Conservation (phyloP, 805 yeast species). For the Barnettozyma vustinii region DNA sequence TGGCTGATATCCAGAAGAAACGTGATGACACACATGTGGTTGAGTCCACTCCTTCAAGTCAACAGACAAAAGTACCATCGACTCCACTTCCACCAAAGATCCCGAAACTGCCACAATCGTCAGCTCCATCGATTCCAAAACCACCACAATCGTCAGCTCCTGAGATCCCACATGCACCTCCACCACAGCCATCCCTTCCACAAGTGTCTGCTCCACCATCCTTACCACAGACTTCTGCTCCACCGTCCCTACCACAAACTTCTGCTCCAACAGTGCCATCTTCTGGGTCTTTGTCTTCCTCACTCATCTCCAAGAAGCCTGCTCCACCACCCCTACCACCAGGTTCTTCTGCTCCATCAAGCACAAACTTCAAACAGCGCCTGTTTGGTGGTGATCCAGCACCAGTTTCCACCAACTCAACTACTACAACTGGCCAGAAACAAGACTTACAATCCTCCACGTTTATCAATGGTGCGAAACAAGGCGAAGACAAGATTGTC, state of each 20-base stretch:
- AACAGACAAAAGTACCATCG: not conserved
- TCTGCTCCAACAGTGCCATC: slow-evolving; percentile 11
- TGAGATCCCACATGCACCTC: no score
- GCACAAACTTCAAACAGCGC: slow-evolving; percentile 19
- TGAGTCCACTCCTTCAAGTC: slow-evolving; percentile 27
- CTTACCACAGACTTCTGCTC: slow-evolving; percentile 10
- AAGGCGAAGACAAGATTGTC: slow-evolving; percentile 32
- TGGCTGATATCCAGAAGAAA: slow-evolving; percentile 52
- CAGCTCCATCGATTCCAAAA: slow-evolving; percentile 13
- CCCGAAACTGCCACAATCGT: slow-evolving; percentile 13
- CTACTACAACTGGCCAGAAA: slow-evolving; percentile 15
- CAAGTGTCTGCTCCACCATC: slow-evolving; percentile 21
- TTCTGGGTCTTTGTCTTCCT: slow-evolving; percentile 7
- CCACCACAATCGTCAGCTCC: slow-evolving; percentile 17
- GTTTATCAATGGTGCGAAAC: slow-evolving; percentile 26
- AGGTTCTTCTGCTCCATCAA: slow-evolving; percentile 11
- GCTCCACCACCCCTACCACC: slow-evolving; percentile 10
- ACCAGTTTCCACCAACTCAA: slow-evolving; percentile 14
- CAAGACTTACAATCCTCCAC: slow-evolving; percentile 23
- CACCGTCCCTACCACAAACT: slow-evolving; percentile 10
- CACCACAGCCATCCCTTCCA: slow-evolving; percentile 20
- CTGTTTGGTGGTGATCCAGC: slow-evolving; percentile 9
- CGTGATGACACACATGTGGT: slow-evolving; percentile 47
- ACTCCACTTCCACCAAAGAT: slow-evolving; percentile 1
- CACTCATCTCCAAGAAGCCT: slow-evolving; percentile 7